A percentile compares a stretch with the other conserved stretches of the same genome.
phyloP scores from a whole-genome alignment of 306 rosid genomes.

The Quercus rubra region DNA sequence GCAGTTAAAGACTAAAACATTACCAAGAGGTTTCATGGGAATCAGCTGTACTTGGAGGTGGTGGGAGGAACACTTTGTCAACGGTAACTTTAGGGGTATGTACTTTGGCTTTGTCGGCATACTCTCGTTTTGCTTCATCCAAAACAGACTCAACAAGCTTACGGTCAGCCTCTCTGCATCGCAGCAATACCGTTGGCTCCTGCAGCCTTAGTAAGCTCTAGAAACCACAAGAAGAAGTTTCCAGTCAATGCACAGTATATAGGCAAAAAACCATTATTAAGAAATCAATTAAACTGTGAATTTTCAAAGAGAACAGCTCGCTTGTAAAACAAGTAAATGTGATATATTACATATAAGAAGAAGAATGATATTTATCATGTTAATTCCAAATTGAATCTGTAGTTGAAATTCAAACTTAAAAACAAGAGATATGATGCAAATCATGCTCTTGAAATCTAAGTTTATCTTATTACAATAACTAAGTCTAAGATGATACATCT shows the following conservation, averaged over 20 bases:
- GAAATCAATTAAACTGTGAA: not conserved
- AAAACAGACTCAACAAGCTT: slow-evolving; percentile 49
- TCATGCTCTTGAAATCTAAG: too few species aligned
- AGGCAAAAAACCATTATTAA: not conserved
- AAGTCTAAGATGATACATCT: too few species aligned
- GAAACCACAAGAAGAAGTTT: not conserved
- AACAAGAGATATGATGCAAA: too few species aligned
- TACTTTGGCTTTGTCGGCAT: slow-evolving; percentile 37
- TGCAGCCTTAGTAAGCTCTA: slow-evolving; percentile 47
- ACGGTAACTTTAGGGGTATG: slow-evolving; percentile 30
- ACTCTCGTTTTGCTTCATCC: slow-evolving; percentile 48
- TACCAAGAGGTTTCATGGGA: slow-evolving; percentile 53
- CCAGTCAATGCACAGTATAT: not conserved
- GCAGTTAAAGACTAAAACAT: not conserved
- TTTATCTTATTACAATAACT: too few species aligned
- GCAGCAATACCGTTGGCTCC: slow-evolving; percentile 50
- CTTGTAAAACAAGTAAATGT: not conserved
- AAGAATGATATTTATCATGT: too few species aligned
- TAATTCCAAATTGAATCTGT: too few species aligned
- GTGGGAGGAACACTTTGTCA: slow-evolving; percentile 58
- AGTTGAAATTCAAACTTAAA: too few species aligned
- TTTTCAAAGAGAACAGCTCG: not conserved
- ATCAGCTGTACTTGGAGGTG: slow-evolving; percentile 28
- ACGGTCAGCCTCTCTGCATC: slow-evolving; percentile 56
- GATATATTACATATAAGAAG: not conserved